phyloP scores from a whole-genome alignment of 164 flowering plant species.

The Stephania japonica region DNA sequence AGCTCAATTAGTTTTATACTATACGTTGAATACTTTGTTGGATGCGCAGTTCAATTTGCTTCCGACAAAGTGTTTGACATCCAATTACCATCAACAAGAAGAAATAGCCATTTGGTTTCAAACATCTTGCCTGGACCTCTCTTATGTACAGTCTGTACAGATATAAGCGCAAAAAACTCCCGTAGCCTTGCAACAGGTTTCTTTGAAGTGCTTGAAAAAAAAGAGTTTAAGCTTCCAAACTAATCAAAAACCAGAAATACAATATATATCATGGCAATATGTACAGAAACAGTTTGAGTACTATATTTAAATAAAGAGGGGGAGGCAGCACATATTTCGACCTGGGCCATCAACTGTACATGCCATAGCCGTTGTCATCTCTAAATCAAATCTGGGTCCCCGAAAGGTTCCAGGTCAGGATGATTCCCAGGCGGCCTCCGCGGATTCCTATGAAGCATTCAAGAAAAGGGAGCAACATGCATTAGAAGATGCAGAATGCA shows the following conservation, averaged over 20 bases:
- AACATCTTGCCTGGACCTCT: no score
- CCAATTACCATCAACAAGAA: no score
- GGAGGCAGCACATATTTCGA: no score
- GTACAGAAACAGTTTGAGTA: not conserved
- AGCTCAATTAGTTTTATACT: no score
- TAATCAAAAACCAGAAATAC: not conserved
- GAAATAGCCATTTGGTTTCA: no score
- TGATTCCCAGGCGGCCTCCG: slow-evolving; percentile 44
- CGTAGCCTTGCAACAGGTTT: not conserved
- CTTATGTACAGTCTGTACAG: no score
- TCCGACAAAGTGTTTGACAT: no score
- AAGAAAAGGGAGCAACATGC: not conserved
- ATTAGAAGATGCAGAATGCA: not conserved
- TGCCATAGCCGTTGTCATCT: not conserved
- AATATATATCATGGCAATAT: not conserved
- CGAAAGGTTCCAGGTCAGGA: slow-evolving; percentile 64
- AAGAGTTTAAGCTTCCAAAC: not conserved
- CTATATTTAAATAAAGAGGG: not conserved
- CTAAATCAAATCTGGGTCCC: slow-evolving; percentile 43
- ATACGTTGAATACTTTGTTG: no score
- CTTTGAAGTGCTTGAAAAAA: not conserved
- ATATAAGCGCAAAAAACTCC: no score
- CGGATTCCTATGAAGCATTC: slow-evolving; percentile 36
- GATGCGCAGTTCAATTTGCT: no score
- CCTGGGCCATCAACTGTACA: no score